Conservation (phyloP, 208 protist genomes). For the Phytomonas sp. region DNA sequence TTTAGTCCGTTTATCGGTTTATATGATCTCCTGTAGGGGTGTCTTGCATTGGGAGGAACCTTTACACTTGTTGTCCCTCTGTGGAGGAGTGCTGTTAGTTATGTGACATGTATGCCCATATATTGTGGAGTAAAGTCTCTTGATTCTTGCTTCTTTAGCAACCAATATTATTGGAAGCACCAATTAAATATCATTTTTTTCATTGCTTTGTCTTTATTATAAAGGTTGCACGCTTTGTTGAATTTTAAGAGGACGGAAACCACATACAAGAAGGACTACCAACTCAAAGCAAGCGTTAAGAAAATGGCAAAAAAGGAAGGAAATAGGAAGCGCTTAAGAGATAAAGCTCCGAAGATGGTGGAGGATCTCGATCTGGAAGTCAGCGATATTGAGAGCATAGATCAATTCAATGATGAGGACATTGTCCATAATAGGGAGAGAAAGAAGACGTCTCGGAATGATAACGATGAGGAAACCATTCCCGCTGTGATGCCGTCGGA, state of each 20-base stretch:
- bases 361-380: conserved; percentile 82
- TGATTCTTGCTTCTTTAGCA: not conserved
- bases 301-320: conserved; percentile 32
- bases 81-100: not conserved
- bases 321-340: conserved; percentile 18
- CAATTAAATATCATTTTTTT: not conserved
- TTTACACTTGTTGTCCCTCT: conserved; percentile 1
- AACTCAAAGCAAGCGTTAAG: not conserved
- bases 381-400: conserved; percentile 13
- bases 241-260: not conserved
- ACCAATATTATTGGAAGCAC: not conserved
- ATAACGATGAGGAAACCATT: conserved; percentile 12
- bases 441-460: conserved; percentile 11
- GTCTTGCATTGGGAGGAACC: not conserved
- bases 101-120: not conserved
- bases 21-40: not conserved
- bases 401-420: conserved; percentile 34
- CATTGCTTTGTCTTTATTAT: not conserved
- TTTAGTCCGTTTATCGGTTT: not conserved
- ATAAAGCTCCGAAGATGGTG: conserved; percentile 38
- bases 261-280: not conserved
- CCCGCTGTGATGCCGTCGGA: conserved; percentile 54
- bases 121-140: not conserved
- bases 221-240: not conserved
- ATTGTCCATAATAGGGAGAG: conserved; percentile 45